Conservation (phyloP, 495 filamentous ascomycete genomes). For the Pseudotulostoma volvatum region DNA sequence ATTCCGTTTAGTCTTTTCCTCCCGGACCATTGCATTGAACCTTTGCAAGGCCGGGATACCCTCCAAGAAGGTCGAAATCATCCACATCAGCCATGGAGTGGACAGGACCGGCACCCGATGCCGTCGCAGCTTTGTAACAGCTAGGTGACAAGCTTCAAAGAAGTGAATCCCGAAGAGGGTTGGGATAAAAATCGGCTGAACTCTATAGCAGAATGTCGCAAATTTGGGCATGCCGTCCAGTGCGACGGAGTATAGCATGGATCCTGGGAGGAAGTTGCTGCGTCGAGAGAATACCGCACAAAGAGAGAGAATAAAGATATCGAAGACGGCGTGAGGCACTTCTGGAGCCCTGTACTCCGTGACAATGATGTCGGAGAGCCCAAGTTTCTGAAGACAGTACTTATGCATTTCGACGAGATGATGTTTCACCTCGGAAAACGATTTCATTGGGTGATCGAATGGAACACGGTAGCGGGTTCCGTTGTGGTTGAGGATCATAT, state of each 20-base stretch:
- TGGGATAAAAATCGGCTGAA: constrained; percentile 30
- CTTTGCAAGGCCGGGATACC: constrained; percentile 37
- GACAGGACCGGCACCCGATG: constrained; percentile 38
- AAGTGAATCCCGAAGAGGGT: constrained; percentile 36
- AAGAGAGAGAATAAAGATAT: constrained; percentile 27
- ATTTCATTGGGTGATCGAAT: constrained; percentile 44
- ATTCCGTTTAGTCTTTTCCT: constrained; percentile 30
- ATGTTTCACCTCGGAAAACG: constrained; percentile 41
- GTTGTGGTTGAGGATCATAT: constrained; percentile 35
- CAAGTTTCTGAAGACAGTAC: constrained; percentile 35
- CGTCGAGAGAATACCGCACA: constrained; percentile 29
- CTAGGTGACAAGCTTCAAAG: constrained; percentile 35
- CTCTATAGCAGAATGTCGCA: constrained; percentile 30
- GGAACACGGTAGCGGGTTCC: constrained; percentile 39
- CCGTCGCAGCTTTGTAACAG: constrained; percentile 31
- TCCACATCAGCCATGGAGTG: constrained; percentile 46
- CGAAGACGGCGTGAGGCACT: constrained; percentile 22
- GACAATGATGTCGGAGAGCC: constrained; percentile 37
- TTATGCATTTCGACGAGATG: constrained; percentile 54
- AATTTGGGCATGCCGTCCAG: constrained; percentile 30
- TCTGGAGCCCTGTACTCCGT: constrained; percentile 36
- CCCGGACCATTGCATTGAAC: constrained; percentile 38
- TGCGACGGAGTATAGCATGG: constrained; percentile 30
- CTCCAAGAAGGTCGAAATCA: constrained; percentile 39
- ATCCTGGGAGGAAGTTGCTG: constrained; percentile 39